Base-by-base conservation (phyloP, 140 eudicot species). In the Anethum foeniculum region DNA sequence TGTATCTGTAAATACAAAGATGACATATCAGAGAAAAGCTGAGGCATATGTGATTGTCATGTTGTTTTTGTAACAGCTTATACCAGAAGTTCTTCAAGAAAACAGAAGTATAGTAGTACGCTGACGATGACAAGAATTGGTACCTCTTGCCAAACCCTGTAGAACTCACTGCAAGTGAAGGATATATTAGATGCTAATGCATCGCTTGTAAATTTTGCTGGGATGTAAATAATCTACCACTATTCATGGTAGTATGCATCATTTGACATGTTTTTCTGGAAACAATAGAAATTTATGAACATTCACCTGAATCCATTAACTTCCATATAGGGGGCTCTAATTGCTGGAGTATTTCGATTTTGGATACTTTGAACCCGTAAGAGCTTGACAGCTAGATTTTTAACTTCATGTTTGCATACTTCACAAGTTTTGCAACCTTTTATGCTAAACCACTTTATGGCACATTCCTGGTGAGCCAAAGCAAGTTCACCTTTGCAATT, bases 401-500 rank as follows among this genome's bases (percentile, higher is more conserved):
- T 75, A 71, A 94, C 98, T 49, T 92, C 97, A 82, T 94, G 90
- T 79, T 90, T 92, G 86, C 98, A 94, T 74, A 94, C 96, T 36
- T 94, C 98, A 52, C 98, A 94, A 4, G 88, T 92, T 80, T 90
- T 90, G 91, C 90, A 92, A 69, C 98, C 98, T 87, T 94, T 92
- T 46, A 94, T 92, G 74, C 93, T 84, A 83, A 94, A 94, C 98
- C 98, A 94, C 86, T 92, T 94, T 77, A 94, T 60, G 5, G 97
- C 98, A 51, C 98, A 94, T 64, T 92, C 98, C 87, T 90, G 68
- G 88, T 94, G 98, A 77, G 98, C 98, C 82, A 94, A 83, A 84
- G 98, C 94, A 68, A 94, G 97, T 81, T 89, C 98, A 64, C 98
- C 98, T 90, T 90, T 94, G 89, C 98, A 94, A 81, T 93, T 87